Evolutionary conservation across 768 basidiomycete species (phyloP).

Genomic region (Suillus sp.): DNA sequence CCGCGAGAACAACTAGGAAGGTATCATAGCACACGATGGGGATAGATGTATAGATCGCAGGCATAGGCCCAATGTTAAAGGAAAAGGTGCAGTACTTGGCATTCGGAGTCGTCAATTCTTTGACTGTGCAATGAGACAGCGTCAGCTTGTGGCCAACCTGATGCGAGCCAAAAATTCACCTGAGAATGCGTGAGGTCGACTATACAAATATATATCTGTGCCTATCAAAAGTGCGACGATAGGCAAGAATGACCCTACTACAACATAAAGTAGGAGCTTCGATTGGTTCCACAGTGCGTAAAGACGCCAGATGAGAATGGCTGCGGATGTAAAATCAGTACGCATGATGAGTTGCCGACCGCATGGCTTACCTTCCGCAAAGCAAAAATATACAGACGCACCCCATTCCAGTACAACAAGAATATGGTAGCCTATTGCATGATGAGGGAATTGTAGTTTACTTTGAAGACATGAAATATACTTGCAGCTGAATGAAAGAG

Average conservation of each 20-base stretch:
- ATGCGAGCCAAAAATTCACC: background rate
- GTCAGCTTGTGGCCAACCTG: background rate
- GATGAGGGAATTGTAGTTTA: background rate
- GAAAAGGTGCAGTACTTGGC: background rate
- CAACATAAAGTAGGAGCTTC: background rate
- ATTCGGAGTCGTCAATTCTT: background rate
- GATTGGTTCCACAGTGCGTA: background rate
- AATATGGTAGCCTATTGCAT: background rate
- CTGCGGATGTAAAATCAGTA: background rate
- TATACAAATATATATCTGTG: background rate
- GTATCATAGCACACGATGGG: slow-evolving; percentile 2
- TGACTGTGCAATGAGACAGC: background rate
- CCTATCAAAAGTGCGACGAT: slow-evolving; percentile 1
- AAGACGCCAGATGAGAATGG: slow-evolving; percentile 2
- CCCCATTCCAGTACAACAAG: background rate
- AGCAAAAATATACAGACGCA: background rate
- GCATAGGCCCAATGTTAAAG: slow-evolving; percentile 2
- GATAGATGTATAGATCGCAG: background rate
- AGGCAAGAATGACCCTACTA: background rate
- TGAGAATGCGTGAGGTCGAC: background rate
- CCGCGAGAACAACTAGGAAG: background rate
- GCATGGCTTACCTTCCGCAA: background rate
- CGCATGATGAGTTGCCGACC: background rate
- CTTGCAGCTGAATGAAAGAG: background rate
- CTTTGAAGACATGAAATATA: background rate